Percentiles rank a stretch among this genome's conserved stretches.
Conservation (phyloP, 306 rosid genomes). For the Acacia acuminata region DNA sequence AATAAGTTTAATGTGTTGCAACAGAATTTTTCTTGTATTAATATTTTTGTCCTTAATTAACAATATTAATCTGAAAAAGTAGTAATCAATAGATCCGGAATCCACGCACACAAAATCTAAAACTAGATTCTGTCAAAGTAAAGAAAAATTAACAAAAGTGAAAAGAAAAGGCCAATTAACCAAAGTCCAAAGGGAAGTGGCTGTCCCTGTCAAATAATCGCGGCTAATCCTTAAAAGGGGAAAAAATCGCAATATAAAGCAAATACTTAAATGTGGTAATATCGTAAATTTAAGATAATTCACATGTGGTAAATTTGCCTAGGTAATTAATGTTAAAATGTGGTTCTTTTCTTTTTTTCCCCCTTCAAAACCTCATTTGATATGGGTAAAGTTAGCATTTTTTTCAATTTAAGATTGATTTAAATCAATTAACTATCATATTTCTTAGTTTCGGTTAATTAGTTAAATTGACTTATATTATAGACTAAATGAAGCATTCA, state of each 20-base stretch:
- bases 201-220: background rate
- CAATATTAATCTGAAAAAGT: background rate
- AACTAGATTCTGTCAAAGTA: background rate
- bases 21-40: background rate
- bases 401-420: too few species aligned
- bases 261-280: too few species aligned
- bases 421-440: too few species aligned
- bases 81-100: background rate
- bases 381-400: too few species aligned
- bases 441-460: too few species aligned
- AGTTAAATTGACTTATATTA: too few species aligned
- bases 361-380: too few species aligned
- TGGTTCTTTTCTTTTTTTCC: too few species aligned
- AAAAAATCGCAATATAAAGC: background rate
- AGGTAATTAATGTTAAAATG: too few species aligned
- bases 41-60: background rate
- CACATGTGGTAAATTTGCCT: background rate
- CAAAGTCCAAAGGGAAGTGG: background rate
- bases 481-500: too few species aligned
- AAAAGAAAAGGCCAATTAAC: background rate
- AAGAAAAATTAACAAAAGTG: background rate
- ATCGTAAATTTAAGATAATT: too few species aligned
- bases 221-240: background rate
- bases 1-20: background rate
- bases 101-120: background rate